Percentiles rank a stretch among this genome's conserved stretches.
Evolutionary conservation across 2,329 filamentous ascomycete genomes (phyloP).

Genomic region (Apiospora phragmitis): DNA sequence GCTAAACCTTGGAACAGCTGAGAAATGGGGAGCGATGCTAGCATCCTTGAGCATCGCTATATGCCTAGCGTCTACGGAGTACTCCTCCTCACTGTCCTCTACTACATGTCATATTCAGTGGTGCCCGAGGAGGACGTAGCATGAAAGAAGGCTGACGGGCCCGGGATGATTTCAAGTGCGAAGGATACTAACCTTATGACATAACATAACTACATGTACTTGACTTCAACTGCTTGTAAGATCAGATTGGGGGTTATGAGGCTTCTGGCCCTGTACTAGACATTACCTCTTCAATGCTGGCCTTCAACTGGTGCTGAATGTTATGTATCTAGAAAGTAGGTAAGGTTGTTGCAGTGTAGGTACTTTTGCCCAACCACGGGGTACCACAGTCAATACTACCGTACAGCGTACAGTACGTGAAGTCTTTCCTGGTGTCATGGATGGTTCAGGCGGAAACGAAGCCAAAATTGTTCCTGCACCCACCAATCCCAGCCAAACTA

Average conservation of each 20-base stretch:
- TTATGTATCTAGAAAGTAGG: background rate
- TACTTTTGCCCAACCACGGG: background rate
- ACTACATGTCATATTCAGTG: background rate
- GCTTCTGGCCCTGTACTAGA: background rate
- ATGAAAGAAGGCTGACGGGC: background rate
- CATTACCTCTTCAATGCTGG: background rate
- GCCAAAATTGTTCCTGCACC: background rate
- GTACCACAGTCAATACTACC: background rate
- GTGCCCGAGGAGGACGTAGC: background rate
- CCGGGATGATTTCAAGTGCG: background rate
- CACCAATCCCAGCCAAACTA: background rate
- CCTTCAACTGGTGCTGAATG: background rate
- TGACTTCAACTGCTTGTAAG: background rate
- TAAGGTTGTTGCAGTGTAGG: no score
- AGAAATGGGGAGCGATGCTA: background rate
- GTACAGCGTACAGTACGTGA: background rate
- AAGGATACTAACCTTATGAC: background rate
- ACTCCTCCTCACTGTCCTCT: background rate
- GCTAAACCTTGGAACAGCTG: background rate
- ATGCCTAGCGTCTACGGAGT: background rate
- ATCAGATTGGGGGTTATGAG: background rate
- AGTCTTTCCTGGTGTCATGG: background rate
- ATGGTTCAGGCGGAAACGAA: slow-evolving; percentile 5
- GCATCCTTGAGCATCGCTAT: background rate
- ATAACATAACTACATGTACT: background rate